Base-by-base conservation (phyloP, 2,329 filamentous ascomycete genomes). In the Fusarium brevicatenulatum region DNA sequence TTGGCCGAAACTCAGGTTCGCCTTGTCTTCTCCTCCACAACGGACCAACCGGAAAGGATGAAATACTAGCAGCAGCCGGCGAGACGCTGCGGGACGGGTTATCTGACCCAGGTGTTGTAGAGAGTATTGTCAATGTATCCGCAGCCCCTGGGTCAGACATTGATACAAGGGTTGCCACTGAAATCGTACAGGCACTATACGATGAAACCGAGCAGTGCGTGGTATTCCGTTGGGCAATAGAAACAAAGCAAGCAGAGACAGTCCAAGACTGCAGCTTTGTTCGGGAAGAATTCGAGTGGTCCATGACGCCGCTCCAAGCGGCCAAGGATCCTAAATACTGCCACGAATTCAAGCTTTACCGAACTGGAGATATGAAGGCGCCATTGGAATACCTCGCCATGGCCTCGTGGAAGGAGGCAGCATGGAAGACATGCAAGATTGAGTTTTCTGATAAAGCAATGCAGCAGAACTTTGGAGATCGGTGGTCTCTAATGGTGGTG, bases 341-440 rank as follows among this genome's bases (percentile, higher is more conserved):
- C 4, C 66, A 73, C 56, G 66, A 72, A 36, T 72, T 72, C 66
- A 73, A 72, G 54, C 67, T 72, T n/a, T 73, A 67, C 21, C 70
- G 66, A 23, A 58, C 66, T 44, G 70, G 66, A 18, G 70, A 73
- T 65, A 37, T 69, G 34, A 69, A 69, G 36, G 66, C 59, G 28
- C 66, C 66, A 9, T 44, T 65, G 16, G 70, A 70, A 23, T 65
- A 71, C 19, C 66, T 72, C 18, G 70, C 70, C 3, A 73, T 56
- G 47, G 70, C 66, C 18, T 72, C 70, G 8, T 72, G 70, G 70
- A 72, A 72, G 40, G 70, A 72, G 4, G 70, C 70, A 19, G 70
- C 70, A 30, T 72, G 70, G 70, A 72, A 72, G 39, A 73, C 70
- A 19, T 72, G 70, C 32, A 73, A 66, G 16, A 72, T 72, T 37